Conservation (phyloP, 73 alveolate genomes). For the Paraurostyla sp. region DNA sequence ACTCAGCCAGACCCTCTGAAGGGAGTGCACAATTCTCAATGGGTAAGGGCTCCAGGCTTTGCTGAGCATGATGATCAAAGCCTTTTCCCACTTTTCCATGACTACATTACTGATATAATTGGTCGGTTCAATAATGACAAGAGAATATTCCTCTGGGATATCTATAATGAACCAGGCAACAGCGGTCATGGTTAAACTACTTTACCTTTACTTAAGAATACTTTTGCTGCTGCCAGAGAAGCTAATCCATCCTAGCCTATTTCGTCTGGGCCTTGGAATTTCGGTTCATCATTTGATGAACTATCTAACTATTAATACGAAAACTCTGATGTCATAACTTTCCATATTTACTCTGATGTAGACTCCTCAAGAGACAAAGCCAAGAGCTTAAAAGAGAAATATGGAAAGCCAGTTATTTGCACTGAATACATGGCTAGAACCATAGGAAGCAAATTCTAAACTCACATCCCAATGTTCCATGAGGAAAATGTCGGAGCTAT, state of each 20-base stretch:
- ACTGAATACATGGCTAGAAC: conserved; percentile 82
- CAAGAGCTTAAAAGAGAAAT: background rate
- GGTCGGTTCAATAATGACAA: conserved; percentile 56
- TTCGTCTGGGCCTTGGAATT: conserved; percentile 73
- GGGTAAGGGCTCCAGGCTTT: conserved; percentile 66
- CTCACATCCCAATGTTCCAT: conserved; percentile 67
- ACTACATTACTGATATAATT: conserved; percentile 58
- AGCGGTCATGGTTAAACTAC: conserved; percentile 57
- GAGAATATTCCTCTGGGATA: conserved; percentile 75
- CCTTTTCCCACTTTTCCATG: conserved; percentile 9
- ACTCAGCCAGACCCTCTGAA: conserved; percentile 55
- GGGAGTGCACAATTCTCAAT: conserved; percentile 64
- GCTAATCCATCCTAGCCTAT: conserved; percentile 75
- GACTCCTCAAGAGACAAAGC: conserved; percentile 3
- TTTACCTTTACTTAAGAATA: conserved; percentile 53
- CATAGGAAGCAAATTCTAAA: conserved; percentile 51
- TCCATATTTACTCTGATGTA: conserved; percentile 71
- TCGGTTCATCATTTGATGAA: conserved; percentile 7
- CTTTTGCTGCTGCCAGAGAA: conserved; percentile 67
- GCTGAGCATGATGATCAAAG: conserved; percentile 17
- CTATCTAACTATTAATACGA: conserved; percentile 29
- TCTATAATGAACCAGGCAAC: conserved; percentile 76
- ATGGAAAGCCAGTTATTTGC: conserved; percentile 65
- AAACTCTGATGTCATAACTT: conserved; percentile 64
- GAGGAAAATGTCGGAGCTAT: conserved; percentile 62